These are phyloP conservation scores for Ensete glaucum DNA, from an alignment of 176 grass and related monocot genomes.

Conservation along the genomic window DNA sequence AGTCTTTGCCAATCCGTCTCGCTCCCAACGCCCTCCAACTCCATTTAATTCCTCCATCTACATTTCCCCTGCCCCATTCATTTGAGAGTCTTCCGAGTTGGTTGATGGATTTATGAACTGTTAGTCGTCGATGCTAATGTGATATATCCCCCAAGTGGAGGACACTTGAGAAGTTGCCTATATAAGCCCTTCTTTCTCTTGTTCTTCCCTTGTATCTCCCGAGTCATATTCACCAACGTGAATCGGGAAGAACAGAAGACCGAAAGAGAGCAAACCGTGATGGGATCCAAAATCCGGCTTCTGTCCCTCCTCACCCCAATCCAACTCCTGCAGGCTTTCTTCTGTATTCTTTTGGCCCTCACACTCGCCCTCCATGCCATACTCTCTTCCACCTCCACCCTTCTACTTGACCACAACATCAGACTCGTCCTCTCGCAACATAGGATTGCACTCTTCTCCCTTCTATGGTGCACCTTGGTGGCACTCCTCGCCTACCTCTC, in stretches of 20 bases:
- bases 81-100: no score
- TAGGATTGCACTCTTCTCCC: neutral
- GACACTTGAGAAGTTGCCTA: no score
- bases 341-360: neutral
- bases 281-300: neutral
- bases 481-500: slow-evolving; percentile 1
- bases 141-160: no score
- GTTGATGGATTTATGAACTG: no score
- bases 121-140: no score
- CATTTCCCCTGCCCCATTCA: no score
- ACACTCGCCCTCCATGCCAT: neutral
- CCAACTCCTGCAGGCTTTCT: neutral
- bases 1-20: no score
- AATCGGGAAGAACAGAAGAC: neutral
- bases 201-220: no score
- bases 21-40: no score
- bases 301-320: neutral
- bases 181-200: no score
- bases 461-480: slow-evolving; percentile 15
- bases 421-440: neutral
- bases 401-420: neutral
- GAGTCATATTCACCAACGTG: no score
- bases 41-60: no score
- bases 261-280: neutral
- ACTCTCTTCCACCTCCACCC: neutral